Evolutionary conservation across 2,329 filamentous ascomycete genomes (phyloP), one percentile per base, ranked within the genome.

Genomic region (Cladosporium phlei): DNA sequence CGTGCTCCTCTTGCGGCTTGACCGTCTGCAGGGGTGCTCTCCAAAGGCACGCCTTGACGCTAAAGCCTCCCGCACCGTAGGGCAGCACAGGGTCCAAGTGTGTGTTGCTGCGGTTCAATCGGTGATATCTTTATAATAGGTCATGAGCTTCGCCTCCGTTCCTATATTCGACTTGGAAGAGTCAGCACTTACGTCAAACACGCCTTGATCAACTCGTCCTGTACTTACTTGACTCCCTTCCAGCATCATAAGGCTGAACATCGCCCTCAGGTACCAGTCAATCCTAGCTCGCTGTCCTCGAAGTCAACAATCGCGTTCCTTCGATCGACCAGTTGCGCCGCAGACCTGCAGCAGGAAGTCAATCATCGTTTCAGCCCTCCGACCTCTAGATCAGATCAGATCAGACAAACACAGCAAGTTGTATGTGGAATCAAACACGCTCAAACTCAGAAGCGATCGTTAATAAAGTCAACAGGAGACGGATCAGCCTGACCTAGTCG

Each of bases 1-100:
- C 32, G 42, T 37, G 42, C 42, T 45, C 42, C 30, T 45, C 42
- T 29, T 43, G 42, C 42, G 42, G 42, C 42, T 45, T 45, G 42
- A 29, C 42, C 42, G 42, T 45, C 42, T 45, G 42, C 42, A 45
- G 42, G 42, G 42, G 42, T 37, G 35, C n/a, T n/a, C 19, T n/a
- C 24, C 22, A 45, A 27, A 45, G 42, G 42, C 27, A 45, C 42
- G 42, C 42, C 42, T 37, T 20, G 42, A 45, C 42, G 42, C 42
- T 45, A 45, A 35, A 37, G 42, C 24, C 30, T 33, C 32, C 29
- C 40, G 40, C 32, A 17, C 42, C 42, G 37, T 45, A 45, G 42
- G 42, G 42, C 32, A 35, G 32, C 32, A 37, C 42, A 45, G 42
- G 42, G 42, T 45, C 42, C 37, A 16, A 34, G 28, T 20, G 28